These are phyloP conservation scores for Aureobasidium sp. DNA, from an alignment of 2,329 filamentous ascomycete genomes.

Conservation along the genomic window DNA sequence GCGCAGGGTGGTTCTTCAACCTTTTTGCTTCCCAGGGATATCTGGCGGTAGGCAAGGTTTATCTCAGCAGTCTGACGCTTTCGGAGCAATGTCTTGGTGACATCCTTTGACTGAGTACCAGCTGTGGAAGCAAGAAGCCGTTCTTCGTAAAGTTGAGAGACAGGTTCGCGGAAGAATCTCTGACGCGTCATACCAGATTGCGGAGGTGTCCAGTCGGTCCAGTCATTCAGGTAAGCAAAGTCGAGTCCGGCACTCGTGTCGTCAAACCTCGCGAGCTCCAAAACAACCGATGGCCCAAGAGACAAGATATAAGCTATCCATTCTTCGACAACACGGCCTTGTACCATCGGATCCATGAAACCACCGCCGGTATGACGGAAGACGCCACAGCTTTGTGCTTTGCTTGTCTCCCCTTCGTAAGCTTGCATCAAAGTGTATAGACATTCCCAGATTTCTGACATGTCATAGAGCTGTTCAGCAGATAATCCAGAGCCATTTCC, in stretches of 20 bases:
- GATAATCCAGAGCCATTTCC: slow-evolving; percentile 49
- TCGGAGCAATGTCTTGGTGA: neutral
- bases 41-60: neutral
- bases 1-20: neutral
- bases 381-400: slow-evolving; percentile 49
- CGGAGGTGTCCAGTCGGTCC: slow-evolving; percentile 48
- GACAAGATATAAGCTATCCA: slow-evolving; percentile 55
- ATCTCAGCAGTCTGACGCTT: slow-evolving; percentile 4
- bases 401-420: slow-evolving; percentile 45
- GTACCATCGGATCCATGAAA: slow-evolving; percentile 42
- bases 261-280: slow-evolving; percentile 41
- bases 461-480: slow-evolving; percentile 52
- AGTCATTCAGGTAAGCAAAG: slow-evolving; percentile 45
- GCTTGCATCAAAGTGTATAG: slow-evolving; percentile 48
- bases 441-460: slow-evolving; percentile 58
- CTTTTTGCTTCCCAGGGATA: neutral
- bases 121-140: slow-evolving; percentile 28
- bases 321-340: slow-evolving; percentile 50
- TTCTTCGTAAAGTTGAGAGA: slow-evolving; percentile 52
- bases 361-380: slow-evolving; percentile 42
- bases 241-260: slow-evolving; percentile 41
- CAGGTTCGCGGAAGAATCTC: slow-evolving; percentile 53
- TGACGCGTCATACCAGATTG: slow-evolving; percentile 39
- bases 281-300: slow-evolving; percentile 48
- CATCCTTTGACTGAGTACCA: slow-evolving; percentile 6